Percentiles rank a stretch among this genome's conserved stretches.
Evolutionary conservation across 1,284 basidiomycete genomes (phyloP).

Genomic region (Ganoderma boninense): DNA sequence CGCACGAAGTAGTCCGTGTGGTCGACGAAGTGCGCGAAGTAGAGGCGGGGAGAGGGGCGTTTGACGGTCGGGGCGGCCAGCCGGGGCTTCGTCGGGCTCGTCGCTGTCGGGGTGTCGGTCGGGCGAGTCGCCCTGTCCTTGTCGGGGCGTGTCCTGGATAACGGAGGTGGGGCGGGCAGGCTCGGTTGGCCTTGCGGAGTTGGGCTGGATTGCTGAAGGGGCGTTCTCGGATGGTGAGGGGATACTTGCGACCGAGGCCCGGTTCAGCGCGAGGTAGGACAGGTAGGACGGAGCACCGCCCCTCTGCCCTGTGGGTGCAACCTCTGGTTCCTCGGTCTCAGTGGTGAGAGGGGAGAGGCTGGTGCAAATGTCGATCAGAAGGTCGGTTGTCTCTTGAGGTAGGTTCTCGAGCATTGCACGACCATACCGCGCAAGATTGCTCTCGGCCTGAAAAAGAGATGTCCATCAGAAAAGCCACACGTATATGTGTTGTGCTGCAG

Average conservation of each 20-base stretch:
- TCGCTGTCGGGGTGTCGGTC: conserved; percentile 35
- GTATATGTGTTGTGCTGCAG: conserved; percentile 11
- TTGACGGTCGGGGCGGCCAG: conserved; percentile 45
- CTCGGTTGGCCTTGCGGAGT: conserved; percentile 52
- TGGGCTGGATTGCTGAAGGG: conserved; percentile 54
- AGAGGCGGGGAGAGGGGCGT: conserved; percentile 84
- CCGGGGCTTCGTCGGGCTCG: conserved; percentile 37
- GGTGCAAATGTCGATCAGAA: conserved; percentile 93
- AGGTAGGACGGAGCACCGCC: conserved; percentile 69
- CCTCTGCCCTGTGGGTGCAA: conserved; percentile 38
- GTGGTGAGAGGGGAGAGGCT: conserved; percentile 61
- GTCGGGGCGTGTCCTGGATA: conserved; percentile 41
- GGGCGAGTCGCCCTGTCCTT: conserved; percentile 40
- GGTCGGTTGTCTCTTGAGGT: conserved; percentile 88
- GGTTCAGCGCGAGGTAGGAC: conserved; percentile 80
- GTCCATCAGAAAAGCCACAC: not conserved
- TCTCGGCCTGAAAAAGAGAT: conserved; percentile 66
- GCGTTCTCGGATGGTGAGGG: conserved; percentile 51
- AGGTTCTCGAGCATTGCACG: conserved; percentile 84
- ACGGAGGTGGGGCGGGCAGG: conserved; percentile 47
- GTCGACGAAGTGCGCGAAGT: conserved; percentile 96
- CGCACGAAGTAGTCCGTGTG: conserved; percentile 85
- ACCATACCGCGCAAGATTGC: conserved; percentile 86
- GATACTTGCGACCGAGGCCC: conserved; percentile 47
- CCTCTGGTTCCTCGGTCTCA: conserved; percentile 51